Base-by-base conservation (phyloP, 495 filamentous ascomycete genomes). In the Aspergillus taichungensis region DNA sequence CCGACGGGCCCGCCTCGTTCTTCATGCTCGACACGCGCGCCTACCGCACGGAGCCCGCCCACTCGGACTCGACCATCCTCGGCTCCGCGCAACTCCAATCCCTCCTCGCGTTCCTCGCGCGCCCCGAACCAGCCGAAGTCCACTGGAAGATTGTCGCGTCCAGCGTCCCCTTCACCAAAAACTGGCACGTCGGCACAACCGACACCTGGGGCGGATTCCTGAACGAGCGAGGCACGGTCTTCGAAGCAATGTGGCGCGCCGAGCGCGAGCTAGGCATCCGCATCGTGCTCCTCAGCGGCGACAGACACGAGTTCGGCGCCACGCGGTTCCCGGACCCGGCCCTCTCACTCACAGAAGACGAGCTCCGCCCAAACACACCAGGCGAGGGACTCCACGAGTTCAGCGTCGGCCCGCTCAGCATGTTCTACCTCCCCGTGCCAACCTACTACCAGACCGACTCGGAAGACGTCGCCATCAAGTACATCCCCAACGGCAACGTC, bases 161-260 rank as follows among this genome's bases (percentile, higher is more conserved):
- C 37, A 86, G 83, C 28, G 81, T 96, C 29, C 92, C 92, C 0
- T 95, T 98, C 64, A 97, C 92, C 10, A 90, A 94, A 63, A 98
- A 98, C 64, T 98, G 92, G 92, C 80, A 74, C 27, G 74, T 92
- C 51, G 85, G 87, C 44, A 78, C 73, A 4, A 69, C 76, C 34
- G 92, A 98, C 56, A 96, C 92, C 3, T 98, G 92, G 92, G 88
- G 83, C 31, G 89, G 88, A 0, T 95, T 89, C 63, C 71, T 95
- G 9, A 53, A 72, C 36, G 92, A 98, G 65, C 80, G 92, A 11
- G 75, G 72, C 28, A 75, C 65, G 46, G 77, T 98, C 36, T 80
- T 97, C 35, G 82, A 95, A 55, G 83, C 85, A 7, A 95, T 95
- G 80, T 96, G 92, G 88, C 80, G 83, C 42, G 80, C 81, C 1